Conservation (phyloP, 805 yeast species). For the Suhomyces vadensis region DNA sequence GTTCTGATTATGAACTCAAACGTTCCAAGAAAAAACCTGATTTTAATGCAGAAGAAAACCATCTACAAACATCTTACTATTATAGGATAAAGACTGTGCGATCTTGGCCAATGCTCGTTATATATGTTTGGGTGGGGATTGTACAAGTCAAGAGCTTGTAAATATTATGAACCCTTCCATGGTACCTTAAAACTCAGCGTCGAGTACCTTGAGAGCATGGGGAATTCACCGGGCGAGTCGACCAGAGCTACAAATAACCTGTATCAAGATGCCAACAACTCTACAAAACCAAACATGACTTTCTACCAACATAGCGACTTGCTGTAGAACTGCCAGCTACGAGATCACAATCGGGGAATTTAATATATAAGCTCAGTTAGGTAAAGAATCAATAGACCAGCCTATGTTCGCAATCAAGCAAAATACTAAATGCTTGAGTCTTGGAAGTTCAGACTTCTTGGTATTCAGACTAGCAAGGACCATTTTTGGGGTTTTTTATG, state of each 20-base stretch:
- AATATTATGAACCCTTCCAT: constrained; percentile 1
- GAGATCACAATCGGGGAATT: too few relatives aligned
- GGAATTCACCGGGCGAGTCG: background rate
- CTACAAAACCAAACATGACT: constrained; percentile 28
- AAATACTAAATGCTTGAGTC: too few relatives aligned
- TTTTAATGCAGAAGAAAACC: too few relatives aligned
- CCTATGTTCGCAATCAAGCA: too few relatives aligned
- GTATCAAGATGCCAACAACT: constrained; percentile 24
- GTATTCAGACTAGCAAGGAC: too few relatives aligned
- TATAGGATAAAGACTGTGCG: background rate
- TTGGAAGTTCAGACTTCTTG: too few relatives aligned
- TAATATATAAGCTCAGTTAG: too few relatives aligned
- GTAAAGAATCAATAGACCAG: too few relatives aligned
- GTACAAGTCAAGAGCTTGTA: background rate
- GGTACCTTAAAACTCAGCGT: constrained; percentile 4
- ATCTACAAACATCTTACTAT: constrained; percentile 1
- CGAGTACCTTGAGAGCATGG: background rate
- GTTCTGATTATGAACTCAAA: constrained; percentile 1
- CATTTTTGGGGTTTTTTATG: too few relatives aligned
- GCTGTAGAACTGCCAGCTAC: too few relatives aligned
- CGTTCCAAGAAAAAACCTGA: background rate
- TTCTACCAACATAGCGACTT: too few relatives aligned
- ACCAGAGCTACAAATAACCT: background rate
- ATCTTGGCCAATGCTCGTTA: background rate
- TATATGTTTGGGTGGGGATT: background rate